These are phyloP conservation scores for Penicillium lagena DNA, from an alignment of 495 filamentous ascomycete genomes.

Conservation along the genomic window DNA sequence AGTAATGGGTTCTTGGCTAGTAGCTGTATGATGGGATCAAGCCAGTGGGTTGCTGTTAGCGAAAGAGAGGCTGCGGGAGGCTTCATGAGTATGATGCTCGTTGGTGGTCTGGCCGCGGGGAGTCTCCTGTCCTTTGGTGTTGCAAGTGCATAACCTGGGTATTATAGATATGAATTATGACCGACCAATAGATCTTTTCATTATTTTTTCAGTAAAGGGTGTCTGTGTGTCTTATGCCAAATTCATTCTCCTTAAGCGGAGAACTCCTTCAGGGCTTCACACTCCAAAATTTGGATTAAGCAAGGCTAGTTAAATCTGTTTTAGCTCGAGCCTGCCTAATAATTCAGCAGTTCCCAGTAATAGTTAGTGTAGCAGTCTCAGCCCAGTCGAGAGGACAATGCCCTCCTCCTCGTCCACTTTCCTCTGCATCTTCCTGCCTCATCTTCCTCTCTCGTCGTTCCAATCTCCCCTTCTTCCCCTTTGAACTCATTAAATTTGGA, in stretches of 20 bases:
- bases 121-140: slow-evolving; percentile 84
- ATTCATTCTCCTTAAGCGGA: too few species aligned
- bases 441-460: background rate
- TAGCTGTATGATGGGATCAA: slow-evolving; percentile 85
- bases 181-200: background rate
- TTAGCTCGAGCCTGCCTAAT: too few species aligned
- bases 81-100: slow-evolving; percentile 88
- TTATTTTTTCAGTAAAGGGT: too few species aligned
- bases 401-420: background rate
- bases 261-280: too few species aligned
- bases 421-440: background rate
- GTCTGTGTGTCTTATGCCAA: too few species aligned
- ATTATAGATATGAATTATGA: background rate
- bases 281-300: too few species aligned
- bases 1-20: slow-evolving; percentile 82
- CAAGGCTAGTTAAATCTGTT: too few species aligned
- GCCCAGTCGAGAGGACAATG: too few species aligned
- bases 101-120: slow-evolving; percentile 74
- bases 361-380: too few species aligned
- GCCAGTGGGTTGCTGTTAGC: slow-evolving; percentile 65
- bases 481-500: background rate
- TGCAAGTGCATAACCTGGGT: slow-evolving; percentile 27
- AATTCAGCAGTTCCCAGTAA: too few species aligned
- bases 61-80: slow-evolving; percentile 86
- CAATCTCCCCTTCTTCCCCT: too few species aligned